Evolutionary conservation across 169 alveolate genomes (phyloP).

Genomic region (Cryptosporidium parvum): DNA sequence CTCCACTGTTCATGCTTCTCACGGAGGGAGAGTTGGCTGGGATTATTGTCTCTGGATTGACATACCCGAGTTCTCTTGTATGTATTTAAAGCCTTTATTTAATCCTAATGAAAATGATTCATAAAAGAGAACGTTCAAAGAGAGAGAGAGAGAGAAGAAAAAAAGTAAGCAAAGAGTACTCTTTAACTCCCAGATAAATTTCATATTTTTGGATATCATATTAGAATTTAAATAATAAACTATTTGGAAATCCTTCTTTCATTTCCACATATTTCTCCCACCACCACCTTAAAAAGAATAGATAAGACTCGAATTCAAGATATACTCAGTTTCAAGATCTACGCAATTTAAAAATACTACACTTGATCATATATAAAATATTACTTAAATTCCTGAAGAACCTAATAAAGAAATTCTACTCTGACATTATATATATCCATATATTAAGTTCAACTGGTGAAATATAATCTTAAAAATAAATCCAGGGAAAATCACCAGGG

Average conservation of each 20-base stretch:
- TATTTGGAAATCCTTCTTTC: background rate
- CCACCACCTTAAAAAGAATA: background rate
- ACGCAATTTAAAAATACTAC: background rate
- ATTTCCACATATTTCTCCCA: background rate
- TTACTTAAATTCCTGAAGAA: background rate
- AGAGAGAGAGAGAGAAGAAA: no score
- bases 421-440: background rate
- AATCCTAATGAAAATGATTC: background rate
- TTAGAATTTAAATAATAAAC: no score
- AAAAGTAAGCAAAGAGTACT: background rate
- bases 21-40: conserved; percentile 84
- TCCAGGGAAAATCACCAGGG: background rate
- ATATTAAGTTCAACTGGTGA: background rate
- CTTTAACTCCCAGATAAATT: background rate
- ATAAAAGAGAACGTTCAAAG: background rate
- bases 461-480: no score
- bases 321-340: no score
- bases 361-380: background rate
- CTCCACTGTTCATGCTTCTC: conserved; percentile 76
- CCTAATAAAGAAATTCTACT: background rate
- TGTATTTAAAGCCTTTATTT: conserved; percentile 75
- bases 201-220: background rate
- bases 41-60: conserved; percentile 81
- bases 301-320: background rate
- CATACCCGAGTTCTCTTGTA: conserved; percentile 80